These are phyloP conservation scores for Mycocalia duriaeana DNA, from an alignment of 1,284 basidiomycete genomes.

Conservation along the genomic window DNA sequence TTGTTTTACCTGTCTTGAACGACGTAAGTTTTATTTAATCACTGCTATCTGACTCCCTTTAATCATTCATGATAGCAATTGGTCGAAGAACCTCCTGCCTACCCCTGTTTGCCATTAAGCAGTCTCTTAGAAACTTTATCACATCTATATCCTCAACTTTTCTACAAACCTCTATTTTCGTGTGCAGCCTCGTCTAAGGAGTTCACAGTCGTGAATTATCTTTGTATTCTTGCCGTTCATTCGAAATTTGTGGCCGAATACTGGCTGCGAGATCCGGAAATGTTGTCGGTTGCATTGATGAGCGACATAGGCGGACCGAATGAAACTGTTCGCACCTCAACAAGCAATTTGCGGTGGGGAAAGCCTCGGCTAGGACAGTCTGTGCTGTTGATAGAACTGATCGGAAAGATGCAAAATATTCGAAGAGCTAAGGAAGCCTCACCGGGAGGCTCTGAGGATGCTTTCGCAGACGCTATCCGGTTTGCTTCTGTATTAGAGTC, in stretches of 20 bases:
- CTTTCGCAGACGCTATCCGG: constrained; percentile 33
- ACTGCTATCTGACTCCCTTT: background rate
- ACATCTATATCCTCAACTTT: constrained; percentile 53
- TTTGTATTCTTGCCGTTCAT: constrained; percentile 49
- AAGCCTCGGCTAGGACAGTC: constrained; percentile 61
- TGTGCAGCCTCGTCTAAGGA: constrained; percentile 63
- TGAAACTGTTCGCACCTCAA: constrained; percentile 18
- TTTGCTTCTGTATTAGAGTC: constrained; percentile 58
- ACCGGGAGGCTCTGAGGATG: constrained; percentile 26
- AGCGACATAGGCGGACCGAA: constrained; percentile 38
- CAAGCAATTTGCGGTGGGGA: constrained; percentile 28
- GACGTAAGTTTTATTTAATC: constrained; percentile 38
- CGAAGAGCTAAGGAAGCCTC: constrained; percentile 33
- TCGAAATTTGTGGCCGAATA: constrained; percentile 54
- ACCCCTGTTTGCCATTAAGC: constrained; percentile 39
- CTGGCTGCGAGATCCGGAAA: constrained; percentile 72
- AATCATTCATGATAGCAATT: constrained; percentile 28
- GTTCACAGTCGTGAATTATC: constrained; percentile 50
- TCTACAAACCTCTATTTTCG: constrained; percentile 73
- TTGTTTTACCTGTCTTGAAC: constrained; percentile 44
- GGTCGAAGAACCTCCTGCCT: constrained; percentile 42
- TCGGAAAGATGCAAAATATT: constrained; percentile 43
- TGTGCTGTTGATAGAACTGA: constrained; percentile 60
- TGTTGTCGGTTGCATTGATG: constrained; percentile 70
- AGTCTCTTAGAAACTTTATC: constrained; percentile 49